Evolutionary conservation across 2,329 filamentous ascomycete species (phyloP), one percentile per base, ranked within the genome.

Genomic region (Dactylonectria macrodidyma): DNA sequence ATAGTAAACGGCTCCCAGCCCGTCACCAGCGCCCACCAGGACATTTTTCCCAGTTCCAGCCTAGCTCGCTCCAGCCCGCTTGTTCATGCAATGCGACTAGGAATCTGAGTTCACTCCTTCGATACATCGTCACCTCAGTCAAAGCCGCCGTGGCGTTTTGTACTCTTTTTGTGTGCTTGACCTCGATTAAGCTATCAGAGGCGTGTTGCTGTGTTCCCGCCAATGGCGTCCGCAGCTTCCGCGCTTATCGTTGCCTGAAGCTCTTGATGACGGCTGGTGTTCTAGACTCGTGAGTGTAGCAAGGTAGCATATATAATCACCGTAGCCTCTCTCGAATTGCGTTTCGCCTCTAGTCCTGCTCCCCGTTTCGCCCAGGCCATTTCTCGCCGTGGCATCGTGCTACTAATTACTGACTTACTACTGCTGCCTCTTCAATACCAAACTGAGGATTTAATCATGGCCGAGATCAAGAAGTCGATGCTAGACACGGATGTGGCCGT

Each of bases 31-130:
- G 22, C 30, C 16, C 22, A 33, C 55, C 55, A 54, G 64, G 64
- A 57, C 58, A 66, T 66, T 62, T 59, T 66, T 30, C 59, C 64
- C 12, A 19, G 11, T 54, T 62, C 14, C 47, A 59, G 64, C 30
- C 41, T 66, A 66, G 64, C 54, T 55, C 38, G 19, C 30, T 54
- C 51, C 4, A 24, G 48, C 41, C 22, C 16, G 4, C 51, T 34
- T 24, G 30, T 59, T 19, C 52, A 55, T 52, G 59, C 64, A 7
- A 62, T 57, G 59, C 14, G 63, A 61, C 58, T n/a, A 14, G 47
- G 54, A 24, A 22, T 44, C 36, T 54, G 10, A 16, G 48, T 5
- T n/a, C 19, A 19, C 19, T 19, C 19, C 19, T 19, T 48, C 22
- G 59, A 50, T 33, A 56, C 64, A 34, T 46, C 24, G 22, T 54